Base-by-base conservation (phyloP, 176 grass and related monocot genomes). In the Elaeis guineensis region DNA sequence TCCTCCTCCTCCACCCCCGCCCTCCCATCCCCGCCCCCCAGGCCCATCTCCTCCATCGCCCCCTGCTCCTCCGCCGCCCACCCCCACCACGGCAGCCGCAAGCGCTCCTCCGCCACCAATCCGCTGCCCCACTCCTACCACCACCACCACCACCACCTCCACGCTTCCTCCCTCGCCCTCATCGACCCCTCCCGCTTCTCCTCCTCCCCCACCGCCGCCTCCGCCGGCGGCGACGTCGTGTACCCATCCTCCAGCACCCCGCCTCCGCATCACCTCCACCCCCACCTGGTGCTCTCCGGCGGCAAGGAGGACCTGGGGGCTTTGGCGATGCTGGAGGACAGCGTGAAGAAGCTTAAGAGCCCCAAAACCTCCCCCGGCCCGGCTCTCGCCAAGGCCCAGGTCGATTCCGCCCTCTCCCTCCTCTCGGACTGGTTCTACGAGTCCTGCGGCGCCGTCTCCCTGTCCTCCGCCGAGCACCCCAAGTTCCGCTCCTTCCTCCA, bases 271-370 rank as follows among this genome's bases (percentile, higher is more conserved):
- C 19, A 22, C 19, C 19, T 11, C 17, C 18, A 22, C n/a, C 54
- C 22, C 54, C 19, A 22, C 9, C 19, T 80, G 59, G 50, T 72
- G 16, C 78, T 87, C 55, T 93, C 84, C 0, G 89, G 84, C 0
- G 83, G 80, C 3, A 57, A 76, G 50, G 89, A 79, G 3, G 89
- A 92, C 75, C 75, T 92, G 4, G 54, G 57, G 32, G 77, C 89
- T 18, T 64, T 87, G 17, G 79, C 81, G 48, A 69, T 70, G 77
- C 52, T 92, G 17, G 89, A 93, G 72, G 84, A 87, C 65, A 87
- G 89, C 68, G 80, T 87, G 5, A 93, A 81, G 69, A 79, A 69
- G 12, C 81, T 96, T 15, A 84, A 75, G 76, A 90, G 82, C 7
- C 86, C 91, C 6, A 39, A 25, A 1, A 79, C 72, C 6, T 67